Evolutionary conservation across 805 yeast species (phyloP).

Genomic region (Cyberlindnera misumaiensis): DNA sequence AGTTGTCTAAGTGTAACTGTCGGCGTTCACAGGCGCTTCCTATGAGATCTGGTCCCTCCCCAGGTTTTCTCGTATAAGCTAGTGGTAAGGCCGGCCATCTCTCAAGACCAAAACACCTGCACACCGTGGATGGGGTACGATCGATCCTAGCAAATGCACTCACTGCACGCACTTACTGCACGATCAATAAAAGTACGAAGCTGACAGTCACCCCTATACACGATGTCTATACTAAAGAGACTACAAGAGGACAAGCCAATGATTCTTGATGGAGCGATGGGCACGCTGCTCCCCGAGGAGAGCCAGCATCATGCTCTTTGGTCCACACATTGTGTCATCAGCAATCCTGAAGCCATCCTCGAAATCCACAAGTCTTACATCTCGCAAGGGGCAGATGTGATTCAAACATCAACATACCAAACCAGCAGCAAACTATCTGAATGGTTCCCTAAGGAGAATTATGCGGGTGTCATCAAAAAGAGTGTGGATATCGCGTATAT

Average conservation of each 20-base stretch:
- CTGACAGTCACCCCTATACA: too few species aligned
- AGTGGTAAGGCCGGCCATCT: too few species aligned
- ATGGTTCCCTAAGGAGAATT: slow-evolving; percentile 25
- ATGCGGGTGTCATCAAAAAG: slow-evolving; percentile 4
- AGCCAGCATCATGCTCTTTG: slow-evolving; percentile 36
- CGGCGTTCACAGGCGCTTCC: too few species aligned
- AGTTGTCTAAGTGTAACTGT: too few species aligned
- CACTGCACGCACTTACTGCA: too few species aligned
- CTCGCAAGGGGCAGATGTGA: slow-evolving; percentile 45
- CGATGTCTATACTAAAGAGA: slow-evolving; percentile 1
- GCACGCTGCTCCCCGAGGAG: slow-evolving; percentile 16
- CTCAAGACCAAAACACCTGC: too few species aligned
- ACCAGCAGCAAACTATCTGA: slow-evolving; percentile 25
- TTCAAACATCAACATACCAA: slow-evolving; percentile 55
- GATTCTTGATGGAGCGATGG: slow-evolving; percentile 20
- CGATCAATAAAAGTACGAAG: too few species aligned
- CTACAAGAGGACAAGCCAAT: slow-evolving; percentile 7
- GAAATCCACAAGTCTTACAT: slow-evolving; percentile 46
- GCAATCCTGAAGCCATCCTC: slow-evolving; percentile 36
- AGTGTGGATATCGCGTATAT: slow-evolving; percentile 13
- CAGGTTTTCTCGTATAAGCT: too few species aligned
- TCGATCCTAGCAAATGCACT: too few species aligned
- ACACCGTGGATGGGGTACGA: too few species aligned
- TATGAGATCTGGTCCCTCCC: too few species aligned
- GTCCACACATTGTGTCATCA: slow-evolving; percentile 47